Base-by-base conservation (phyloP, 495 filamentous ascomycete species). In the Astrothelium subdiscretum region DNA sequence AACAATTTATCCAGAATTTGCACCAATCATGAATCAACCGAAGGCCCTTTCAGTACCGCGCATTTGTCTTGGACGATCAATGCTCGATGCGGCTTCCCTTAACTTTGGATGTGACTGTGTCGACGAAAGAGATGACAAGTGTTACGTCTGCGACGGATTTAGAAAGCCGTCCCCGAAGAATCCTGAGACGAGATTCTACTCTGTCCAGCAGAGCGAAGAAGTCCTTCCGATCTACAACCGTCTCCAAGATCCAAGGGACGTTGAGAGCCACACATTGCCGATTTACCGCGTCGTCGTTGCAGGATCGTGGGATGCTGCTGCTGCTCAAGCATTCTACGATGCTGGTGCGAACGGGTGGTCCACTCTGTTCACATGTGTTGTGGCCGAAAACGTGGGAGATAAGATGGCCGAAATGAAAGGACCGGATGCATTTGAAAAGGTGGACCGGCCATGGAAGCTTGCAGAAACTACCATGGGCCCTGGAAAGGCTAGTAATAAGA, bases 261-360 rank as follows among this genome's bases (percentile, higher is more conserved):
- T 29, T 29, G 48, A 54, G 29, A 26, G 20, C 22, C 48, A 54
- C 15, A 54, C 48, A 24, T 29, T 54, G 24, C 48, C 48, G 6
- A 54, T 54, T 4, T 54, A 54, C 22, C 48, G 48, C 4, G 48
- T 54, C 24, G 48, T 54, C 2, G 24, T 54, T 29, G 5, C n/a
- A 2, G 48, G 48, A 2, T 54, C 60, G 10, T 54, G 31, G 31
- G 62, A 63, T 18, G 62, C 54, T 38, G 62, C 62, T 18, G 57
- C 57, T 15, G 22, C 62, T 18, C 51, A 59, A 22, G 51, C 62
- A 22, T 63, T 63, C 32, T 63, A 44, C 15, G 54, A 63, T 29
- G 62, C 62, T 11, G 62, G 62, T 11, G 52, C 51, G 8, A 59
- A 43, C 42, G 62, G 62, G 10, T 63, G 57, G 51, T 40, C 31